Conservation (phyloP, 2,329 filamentous ascomycete species). For the Penicillium paneum region DNA sequence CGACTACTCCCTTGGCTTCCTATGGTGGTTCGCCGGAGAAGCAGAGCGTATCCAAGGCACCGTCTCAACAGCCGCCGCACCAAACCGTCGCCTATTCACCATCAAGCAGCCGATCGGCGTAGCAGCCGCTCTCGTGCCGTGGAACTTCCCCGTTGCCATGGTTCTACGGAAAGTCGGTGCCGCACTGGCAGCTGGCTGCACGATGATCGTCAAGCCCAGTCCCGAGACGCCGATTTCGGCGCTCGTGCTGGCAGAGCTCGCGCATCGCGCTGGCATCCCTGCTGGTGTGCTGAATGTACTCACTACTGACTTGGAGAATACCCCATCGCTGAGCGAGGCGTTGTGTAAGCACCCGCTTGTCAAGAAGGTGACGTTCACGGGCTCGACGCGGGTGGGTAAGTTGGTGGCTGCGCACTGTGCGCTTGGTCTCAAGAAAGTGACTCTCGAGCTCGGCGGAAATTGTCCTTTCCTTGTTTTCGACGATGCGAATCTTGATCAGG, state of each 20-base stretch:
- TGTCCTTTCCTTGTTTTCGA: constrained; percentile 64
- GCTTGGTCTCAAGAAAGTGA: constrained; percentile 62
- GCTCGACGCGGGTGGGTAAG: constrained; percentile 60
- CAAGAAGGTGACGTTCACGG: constrained; percentile 61
- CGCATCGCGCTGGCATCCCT: constrained; percentile 55
- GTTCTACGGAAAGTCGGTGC: constrained; percentile 65
- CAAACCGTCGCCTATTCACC: constrained; percentile 64
- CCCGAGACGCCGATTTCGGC: constrained; percentile 63
- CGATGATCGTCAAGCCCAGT: constrained; percentile 70
- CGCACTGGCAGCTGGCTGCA: constrained; percentile 68
- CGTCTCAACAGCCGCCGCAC: constrained; percentile 57
- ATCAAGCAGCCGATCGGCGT: constrained; percentile 74
- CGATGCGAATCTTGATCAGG: constrained; percentile 58
- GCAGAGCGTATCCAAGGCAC: constrained; percentile 62
- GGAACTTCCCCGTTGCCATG: constrained; percentile 70
- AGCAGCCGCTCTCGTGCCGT: constrained; percentile 65
- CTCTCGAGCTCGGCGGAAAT: constrained; percentile 63
- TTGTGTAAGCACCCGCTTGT: constrained; percentile 56
- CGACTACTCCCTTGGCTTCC: constrained; percentile 54
- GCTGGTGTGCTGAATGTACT: constrained; percentile 61
- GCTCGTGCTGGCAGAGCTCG: constrained; percentile 52
- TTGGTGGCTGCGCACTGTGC: constrained; percentile 59
- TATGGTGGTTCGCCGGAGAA: constrained; percentile 60
- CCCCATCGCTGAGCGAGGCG: constrained; percentile 44
- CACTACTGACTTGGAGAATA: constrained; percentile 49